phyloP scores from a whole-genome alignment of 1,284 basidiomycete genomes.

The Sporisorium iseilematis-ciliati region DNA sequence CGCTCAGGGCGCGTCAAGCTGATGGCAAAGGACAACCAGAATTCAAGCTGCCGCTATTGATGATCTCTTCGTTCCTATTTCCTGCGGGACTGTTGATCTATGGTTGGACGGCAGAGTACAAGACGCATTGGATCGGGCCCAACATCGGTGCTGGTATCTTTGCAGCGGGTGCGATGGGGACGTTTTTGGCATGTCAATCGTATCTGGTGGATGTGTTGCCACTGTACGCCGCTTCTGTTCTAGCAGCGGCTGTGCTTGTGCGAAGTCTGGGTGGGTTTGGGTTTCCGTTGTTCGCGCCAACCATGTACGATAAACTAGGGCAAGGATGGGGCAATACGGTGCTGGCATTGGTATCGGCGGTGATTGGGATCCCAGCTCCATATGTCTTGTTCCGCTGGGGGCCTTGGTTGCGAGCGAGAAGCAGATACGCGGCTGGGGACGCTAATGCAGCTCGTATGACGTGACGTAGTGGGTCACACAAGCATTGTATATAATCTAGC shows the following conservation, averaged over 20 bases:
- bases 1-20: conserved; percentile 73
- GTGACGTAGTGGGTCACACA: neutral
- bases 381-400: conserved; percentile 58
- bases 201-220: conserved; percentile 65
- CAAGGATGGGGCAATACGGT: conserved; percentile 68
- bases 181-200: conserved; percentile 53
- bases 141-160: conserved; percentile 69
- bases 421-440: conserved; percentile 54
- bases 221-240: conserved; percentile 66
- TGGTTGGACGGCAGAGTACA: conserved; percentile 77
- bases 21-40: conserved; percentile 74
- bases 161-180: conserved; percentile 39
- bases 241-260: conserved; percentile 62
- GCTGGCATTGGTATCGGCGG: conserved; percentile 59
- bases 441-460: conserved; percentile 23
- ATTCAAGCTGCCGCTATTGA: conserved; percentile 73
- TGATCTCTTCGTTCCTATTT: conserved; percentile 75
- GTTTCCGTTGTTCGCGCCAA: conserved; percentile 62
- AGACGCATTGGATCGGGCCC: conserved; percentile 78
- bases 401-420: conserved; percentile 47
- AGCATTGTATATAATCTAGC: neutral
- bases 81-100: conserved; percentile 76
- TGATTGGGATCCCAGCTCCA: conserved; percentile 66
- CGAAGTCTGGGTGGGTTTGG: conserved; percentile 67
- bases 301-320: conserved; percentile 62